phyloP scores from a whole-genome alignment of 1,139 yeast species.

The Yamadazyma epiphylla region DNA sequence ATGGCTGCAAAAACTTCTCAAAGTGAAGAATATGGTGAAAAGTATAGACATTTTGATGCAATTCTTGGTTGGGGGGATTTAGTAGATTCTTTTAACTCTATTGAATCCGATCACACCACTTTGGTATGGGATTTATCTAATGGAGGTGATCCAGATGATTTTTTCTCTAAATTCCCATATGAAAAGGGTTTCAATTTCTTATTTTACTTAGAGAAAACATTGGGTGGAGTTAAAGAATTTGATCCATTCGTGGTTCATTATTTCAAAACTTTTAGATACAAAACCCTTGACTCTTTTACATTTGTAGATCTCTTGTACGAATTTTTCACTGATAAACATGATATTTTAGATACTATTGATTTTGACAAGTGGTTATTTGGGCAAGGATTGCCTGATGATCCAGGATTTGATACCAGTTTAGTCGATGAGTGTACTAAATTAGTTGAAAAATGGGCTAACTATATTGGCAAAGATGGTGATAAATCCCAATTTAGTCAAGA shows the following conservation, averaged over 20 bases:
- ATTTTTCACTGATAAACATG: slow-evolving; percentile 69
- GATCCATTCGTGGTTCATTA: slow-evolving; percentile 31
- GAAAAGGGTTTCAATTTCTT: slow-evolving; percentile 36
- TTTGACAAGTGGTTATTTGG: slow-evolving; percentile 48
- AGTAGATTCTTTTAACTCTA: slow-evolving; percentile 18
- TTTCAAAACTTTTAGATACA: slow-evolving; percentile 27
- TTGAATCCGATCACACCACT: slow-evolving; percentile 19
- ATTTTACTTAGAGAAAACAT: slow-evolving; percentile 22
- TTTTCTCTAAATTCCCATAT: slow-evolving; percentile 32
- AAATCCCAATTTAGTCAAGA: slow-evolving; percentile 12
- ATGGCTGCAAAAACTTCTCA: slow-evolving; percentile 25
- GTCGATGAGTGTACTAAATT: slow-evolving; percentile 27
- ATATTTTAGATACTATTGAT: slow-evolving; percentile 75
- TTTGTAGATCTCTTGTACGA: slow-evolving; percentile 28
- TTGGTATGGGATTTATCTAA: slow-evolving; percentile 26
- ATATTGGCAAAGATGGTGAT: slow-evolving; percentile 6
- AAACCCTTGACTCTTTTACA: slow-evolving; percentile 27
- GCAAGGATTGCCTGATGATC: slow-evolving; percentile 28
- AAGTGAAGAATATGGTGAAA: slow-evolving; percentile 23
- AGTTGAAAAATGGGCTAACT: slow-evolving; percentile 23
- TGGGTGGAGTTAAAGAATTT: slow-evolving; percentile 26
- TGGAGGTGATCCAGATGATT: slow-evolving; percentile 29
- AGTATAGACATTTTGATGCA: slow-evolving; percentile 27
- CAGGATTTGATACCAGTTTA: slow-evolving; percentile 27
- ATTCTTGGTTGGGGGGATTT: slow-evolving; percentile 30